These are phyloP conservation scores for Myxozyma monticola DNA, from an alignment of 805 yeast species.

Conservation along the genomic window DNA sequence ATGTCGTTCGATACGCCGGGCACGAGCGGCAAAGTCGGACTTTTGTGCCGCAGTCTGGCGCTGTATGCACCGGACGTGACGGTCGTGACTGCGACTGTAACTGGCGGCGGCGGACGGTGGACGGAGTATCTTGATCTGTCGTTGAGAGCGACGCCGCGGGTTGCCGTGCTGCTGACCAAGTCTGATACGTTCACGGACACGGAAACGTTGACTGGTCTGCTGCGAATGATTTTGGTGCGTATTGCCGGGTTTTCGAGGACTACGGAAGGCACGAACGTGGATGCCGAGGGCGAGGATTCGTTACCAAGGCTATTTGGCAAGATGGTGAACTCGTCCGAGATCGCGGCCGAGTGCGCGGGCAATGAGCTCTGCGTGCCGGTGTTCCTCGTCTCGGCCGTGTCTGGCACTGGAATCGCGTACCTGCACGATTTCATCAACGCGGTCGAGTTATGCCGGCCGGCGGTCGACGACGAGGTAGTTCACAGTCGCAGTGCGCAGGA, in stretches of 20 bases:
- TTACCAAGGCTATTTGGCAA: slow-evolving; percentile 17
- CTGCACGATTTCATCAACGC: slow-evolving; percentile 23
- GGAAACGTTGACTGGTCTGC: slow-evolving; percentile 13
- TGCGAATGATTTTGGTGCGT: slow-evolving; percentile 12
- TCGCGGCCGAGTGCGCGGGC: slow-evolving; percentile 21
- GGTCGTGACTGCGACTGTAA: slow-evolving; percentile 12
- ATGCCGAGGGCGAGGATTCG: not conserved
- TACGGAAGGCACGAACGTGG: not conserved
- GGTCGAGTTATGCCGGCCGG: slow-evolving; percentile 7
- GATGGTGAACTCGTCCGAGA: slow-evolving; percentile 21
- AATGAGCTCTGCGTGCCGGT: slow-evolving; percentile 23
- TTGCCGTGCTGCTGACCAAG: slow-evolving; percentile 24
- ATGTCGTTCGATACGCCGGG: slow-evolving; percentile 30
- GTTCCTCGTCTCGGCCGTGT: slow-evolving; percentile 26
- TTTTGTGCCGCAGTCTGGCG: slow-evolving; percentile 19
- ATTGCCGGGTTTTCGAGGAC: slow-evolving; percentile 12
- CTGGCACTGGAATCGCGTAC: slow-evolving; percentile 21
- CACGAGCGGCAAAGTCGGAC: slow-evolving; percentile 13
- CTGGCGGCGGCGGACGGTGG: slow-evolving; percentile 16
- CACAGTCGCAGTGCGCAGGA: not conserved
- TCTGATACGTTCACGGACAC: slow-evolving; percentile 17
- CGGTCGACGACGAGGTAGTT: too few relatives aligned
- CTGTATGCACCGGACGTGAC: slow-evolving; percentile 25
- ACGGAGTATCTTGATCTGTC: slow-evolving; percentile 22
- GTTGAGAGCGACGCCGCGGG: slow-evolving; percentile 15